Base-by-base conservation (phyloP, 768 basidiomycete genomes). In the Suillus spraguei region DNA sequence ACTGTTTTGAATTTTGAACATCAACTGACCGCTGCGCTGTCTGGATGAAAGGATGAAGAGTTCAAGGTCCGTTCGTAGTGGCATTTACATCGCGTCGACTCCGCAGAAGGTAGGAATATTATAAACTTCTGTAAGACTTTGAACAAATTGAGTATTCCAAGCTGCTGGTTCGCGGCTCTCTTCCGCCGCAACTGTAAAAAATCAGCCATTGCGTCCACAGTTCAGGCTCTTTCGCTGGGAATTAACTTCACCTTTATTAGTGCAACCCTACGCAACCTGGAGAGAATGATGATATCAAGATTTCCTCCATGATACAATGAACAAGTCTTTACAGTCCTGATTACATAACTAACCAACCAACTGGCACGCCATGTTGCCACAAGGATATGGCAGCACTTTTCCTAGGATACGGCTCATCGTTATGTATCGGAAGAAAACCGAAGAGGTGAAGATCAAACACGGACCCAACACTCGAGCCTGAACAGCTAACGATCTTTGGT, bases 31-130 rank as follows among this genome's bases (percentile, higher is more conserved):
- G 22, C 36, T 55, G 36, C 35, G 16, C 4, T 38, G 55, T 24
- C 9, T 7, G 17, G 55, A 39, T 55, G 36, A 55, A 38, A 38
- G 54, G 36, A 38, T 56, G 55, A 39, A 24, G 55, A 56, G 55
- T 17, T 39, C 2, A 9, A 56, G 22, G 24, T 56, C 24, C 38
- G 38, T 24, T 28, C 38, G 22, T 39, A 24, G 55, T 39, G n/a
- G 38, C 5, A 17, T 39, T 39, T 38, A 39, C 10, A 38, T 24
- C 14, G 24, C 16, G 17, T 24, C 36, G 22, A 24, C 22, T 28
- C 28, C 22, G 22, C 22, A 56, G 50, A 39, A 39, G 16, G 16
- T 56, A 39, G 5, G 16, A 54, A 35, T 54, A n/a, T n/a, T n/a
- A n/a, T n/a, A 35, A 7, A 14, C 17, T 33, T 53, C 20, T 38